These are phyloP conservation scores for Aureobasidium sp. DNA, from an alignment of 2,329 filamentous ascomycete species.

Conservation along the genomic window DNA sequence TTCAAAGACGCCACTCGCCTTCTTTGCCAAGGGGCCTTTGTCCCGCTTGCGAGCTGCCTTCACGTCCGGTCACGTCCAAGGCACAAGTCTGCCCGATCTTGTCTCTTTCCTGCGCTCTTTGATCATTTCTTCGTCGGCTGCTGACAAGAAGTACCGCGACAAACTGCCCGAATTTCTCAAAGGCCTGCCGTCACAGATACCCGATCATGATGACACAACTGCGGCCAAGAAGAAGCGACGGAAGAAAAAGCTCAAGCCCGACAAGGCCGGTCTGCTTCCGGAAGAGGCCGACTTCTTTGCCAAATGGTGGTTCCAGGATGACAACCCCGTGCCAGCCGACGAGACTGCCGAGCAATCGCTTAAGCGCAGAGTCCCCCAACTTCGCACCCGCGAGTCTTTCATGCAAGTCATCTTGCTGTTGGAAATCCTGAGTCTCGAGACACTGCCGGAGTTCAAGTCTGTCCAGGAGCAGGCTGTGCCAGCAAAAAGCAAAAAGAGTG, in stretches of 20 bases:
- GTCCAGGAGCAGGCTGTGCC: background rate
- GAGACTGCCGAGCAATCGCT: conserved; percentile 43
- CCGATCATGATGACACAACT: conserved; percentile 3
- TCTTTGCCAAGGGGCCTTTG: conserved; percentile 76
- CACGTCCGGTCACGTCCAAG: conserved; percentile 35
- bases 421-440: conserved; percentile 66
- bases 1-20: conserved; percentile 65
- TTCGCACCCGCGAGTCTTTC: conserved; percentile 70
- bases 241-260: conserved; percentile 57
- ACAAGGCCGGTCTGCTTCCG: conserved; percentile 62
- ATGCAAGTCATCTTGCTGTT: conserved; percentile 73
- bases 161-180: conserved; percentile 59
- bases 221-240: conserved; percentile 43
- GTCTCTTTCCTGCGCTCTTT: conserved; percentile 56
- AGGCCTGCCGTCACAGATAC: conserved; percentile 40
- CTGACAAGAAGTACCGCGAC: conserved; percentile 76
- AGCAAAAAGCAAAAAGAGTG: conserved; percentile 50
- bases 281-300: conserved; percentile 58
- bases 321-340: conserved; percentile 39
- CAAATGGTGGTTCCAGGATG: conserved; percentile 61
- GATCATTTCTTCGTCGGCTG: conserved; percentile 41
- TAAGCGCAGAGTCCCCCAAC: conserved; percentile 50
- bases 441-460: conserved; percentile 23
- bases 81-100: conserved; percentile 44
- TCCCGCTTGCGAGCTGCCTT: conserved; percentile 68